Base-by-base conservation (phyloP, 768 basidiomycete genomes). In the Chalciporus sphaerocephalus region DNA sequence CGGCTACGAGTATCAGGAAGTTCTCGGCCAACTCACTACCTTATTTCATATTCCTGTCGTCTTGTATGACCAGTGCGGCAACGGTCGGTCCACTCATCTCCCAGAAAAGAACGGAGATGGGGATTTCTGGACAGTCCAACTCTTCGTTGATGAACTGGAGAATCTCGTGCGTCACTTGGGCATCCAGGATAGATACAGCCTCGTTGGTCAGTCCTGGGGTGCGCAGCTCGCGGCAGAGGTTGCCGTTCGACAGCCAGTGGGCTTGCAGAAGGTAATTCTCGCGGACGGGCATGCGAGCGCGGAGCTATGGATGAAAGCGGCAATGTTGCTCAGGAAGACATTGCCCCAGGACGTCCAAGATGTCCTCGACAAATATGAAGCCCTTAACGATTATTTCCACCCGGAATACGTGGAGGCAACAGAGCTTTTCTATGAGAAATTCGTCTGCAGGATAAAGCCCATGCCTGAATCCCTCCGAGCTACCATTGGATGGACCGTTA, bases 21-120 rank as follows among this genome's bases (percentile, higher is more conserved):
- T 65, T 28, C 51, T 74, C 49, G 57, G 66, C 30, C 70, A 73
- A 36, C 65, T 79, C 37, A 64, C 69, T 20, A 45, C 48, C 5
- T 52, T 58, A 9, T 54, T 65, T 43, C 38, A 51, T 23, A 75
- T 74, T 37, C 77, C 78, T 10, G 66, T 81, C 52, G 53, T 83
- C 32, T 53, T 79, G 37, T 81, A 81, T 60, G 77, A 79, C 55
- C 80, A 81, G 54, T 46, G 82, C 36, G 80, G 79, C 7, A 70
- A 61, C 44, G 78, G 78, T n/a, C 60, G 61, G 20, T 81, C 79
- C 11, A 78, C 78, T 8, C 77, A 79, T 51, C 65, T 80, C 16
- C 72, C 58, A 8, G 74, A 79, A 48, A 79, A 75, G 52, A 66
- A 55, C 6, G 66, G 64, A 12, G 67, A 72, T 24, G 50, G 56